Percentiles rank a stretch among this genome's conserved stretches.
phyloP scores from a whole-genome alignment of 83 land plant species.

The Diphasiastrum complanatum region DNA sequence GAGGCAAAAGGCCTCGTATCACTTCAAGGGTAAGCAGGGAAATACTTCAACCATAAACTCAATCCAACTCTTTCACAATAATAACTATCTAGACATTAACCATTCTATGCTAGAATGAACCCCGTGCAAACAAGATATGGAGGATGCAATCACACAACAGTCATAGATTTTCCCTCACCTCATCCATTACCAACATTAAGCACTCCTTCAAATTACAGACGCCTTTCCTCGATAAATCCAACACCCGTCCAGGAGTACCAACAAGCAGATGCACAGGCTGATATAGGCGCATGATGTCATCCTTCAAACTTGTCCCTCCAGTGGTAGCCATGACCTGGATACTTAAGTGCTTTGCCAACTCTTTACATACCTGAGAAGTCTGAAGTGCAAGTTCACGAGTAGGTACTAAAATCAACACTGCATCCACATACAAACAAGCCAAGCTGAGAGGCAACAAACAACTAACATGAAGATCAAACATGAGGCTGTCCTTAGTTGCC shows the following conservation, averaged over 20 bases:
- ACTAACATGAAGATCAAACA: neutral
- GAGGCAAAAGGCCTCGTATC: too few species aligned
- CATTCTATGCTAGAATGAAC: too few species aligned
- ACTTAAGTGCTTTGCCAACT: conserved; percentile 84
- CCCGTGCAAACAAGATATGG: too few species aligned
- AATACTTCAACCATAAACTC: too few species aligned
- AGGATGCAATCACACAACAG: too few species aligned
- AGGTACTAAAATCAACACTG: conserved; percentile 71
- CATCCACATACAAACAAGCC: neutral
- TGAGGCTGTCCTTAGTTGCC: too few species aligned
- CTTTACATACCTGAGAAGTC: conserved; percentile 82
- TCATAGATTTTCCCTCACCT: too few species aligned
- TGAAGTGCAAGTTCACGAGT: conserved; percentile 53
- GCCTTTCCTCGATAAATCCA: conserved; percentile 82
- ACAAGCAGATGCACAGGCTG: conserved; percentile 94
- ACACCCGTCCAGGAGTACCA: conserved; percentile 90
- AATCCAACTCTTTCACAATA: too few species aligned
- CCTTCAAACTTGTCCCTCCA: conserved; percentile 91
- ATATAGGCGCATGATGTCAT: conserved; percentile 93
- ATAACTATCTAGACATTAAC: too few species aligned
- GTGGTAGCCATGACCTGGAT: conserved; percentile 93
- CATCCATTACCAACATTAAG: conserved; percentile 90
- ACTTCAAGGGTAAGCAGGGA: too few species aligned
- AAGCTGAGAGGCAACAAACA: neutral
- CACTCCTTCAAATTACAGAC: conserved; percentile 77